A percentile compares a stretch with the other conserved stretches of the same genome.
These are phyloP conservation scores for Barnettozyma populi DNA, from an alignment of 805 yeast genomes.

Conservation along the genomic window DNA sequence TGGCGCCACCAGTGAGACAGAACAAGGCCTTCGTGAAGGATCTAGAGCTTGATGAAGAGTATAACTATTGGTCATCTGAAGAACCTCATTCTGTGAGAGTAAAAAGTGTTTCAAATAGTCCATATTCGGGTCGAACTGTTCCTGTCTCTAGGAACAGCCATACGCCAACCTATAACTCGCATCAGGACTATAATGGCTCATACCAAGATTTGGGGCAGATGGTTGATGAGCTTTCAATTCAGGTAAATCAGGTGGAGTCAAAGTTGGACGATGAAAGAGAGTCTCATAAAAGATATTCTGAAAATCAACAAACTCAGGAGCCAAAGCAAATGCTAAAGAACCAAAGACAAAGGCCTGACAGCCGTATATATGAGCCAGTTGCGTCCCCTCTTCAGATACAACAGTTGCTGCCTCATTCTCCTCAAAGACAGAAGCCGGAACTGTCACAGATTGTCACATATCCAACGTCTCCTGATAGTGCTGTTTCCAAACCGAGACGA, in stretches of 20 bases:
- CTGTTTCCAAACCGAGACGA: slow-evolving; percentile 4
- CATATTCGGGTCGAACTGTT: neutral
- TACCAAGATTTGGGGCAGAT: slow-evolving; percentile 30
- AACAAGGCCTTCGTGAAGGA: neutral
- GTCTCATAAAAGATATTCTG: neutral
- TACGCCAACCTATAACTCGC: neutral
- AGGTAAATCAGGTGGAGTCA: slow-evolving; percentile 21
- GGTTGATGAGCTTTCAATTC: slow-evolving; percentile 30
- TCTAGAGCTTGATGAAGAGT: slow-evolving; percentile 3
- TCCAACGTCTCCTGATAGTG: neutral
- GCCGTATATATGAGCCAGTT: slow-evolving; percentile 6
- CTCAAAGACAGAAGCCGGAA: slow-evolving; percentile 1
- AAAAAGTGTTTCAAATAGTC: no score
- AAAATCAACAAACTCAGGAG: neutral
- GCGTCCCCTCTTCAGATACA: slow-evolving; percentile 1
- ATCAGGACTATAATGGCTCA: slow-evolving; percentile 4
- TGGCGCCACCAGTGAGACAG: slow-evolving; percentile 12
- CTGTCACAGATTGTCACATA: slow-evolving; percentile 5
- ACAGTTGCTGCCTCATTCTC: neutral
- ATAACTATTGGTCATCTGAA: slow-evolving; percentile 16
- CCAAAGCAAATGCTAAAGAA: neutral
- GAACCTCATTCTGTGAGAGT: neutral
- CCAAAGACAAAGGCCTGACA: slow-evolving; percentile 2
- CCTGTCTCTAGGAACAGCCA: neutral
- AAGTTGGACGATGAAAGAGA: slow-evolving; percentile 13